Conservation (phyloP, 192 early-diverging fungal species). For the Coemansia sp. region DNA sequence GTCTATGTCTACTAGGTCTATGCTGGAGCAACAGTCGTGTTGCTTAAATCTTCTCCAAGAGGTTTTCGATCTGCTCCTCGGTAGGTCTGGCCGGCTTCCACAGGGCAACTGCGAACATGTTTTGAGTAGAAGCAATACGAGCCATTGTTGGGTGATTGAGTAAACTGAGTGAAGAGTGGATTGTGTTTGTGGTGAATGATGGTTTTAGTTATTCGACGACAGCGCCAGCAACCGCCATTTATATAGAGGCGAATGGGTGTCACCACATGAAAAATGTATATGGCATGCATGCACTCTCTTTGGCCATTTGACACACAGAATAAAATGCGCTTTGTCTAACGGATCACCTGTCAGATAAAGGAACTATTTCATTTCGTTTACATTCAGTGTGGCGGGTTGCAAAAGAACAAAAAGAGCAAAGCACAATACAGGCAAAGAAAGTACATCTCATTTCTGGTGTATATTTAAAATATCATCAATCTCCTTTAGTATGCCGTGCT, state of each 20-base stretch:
- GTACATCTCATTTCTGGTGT: too few relatives aligned
- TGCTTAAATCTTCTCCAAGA: slow-evolving; percentile 11
- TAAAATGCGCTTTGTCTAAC: background rate
- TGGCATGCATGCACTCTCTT: background rate
- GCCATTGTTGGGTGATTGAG: slow-evolving; percentile 6
- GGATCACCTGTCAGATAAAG: background rate
- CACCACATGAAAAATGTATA: background rate
- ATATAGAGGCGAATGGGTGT: background rate
- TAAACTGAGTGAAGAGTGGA: background rate
- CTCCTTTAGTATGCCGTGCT: background rate
- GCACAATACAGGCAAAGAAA: too few relatives aligned
- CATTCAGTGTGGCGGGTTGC: too few relatives aligned
- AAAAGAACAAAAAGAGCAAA: too few relatives aligned
- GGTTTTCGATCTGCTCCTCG: slow-evolving; percentile 15
- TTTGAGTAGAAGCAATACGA: background rate
- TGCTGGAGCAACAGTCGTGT: background rate
- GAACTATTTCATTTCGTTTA: background rate
- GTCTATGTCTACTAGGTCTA: background rate
- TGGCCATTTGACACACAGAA: slow-evolving; percentile 1
- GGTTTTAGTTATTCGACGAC: background rate
- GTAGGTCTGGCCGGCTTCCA: slow-evolving; percentile 17
- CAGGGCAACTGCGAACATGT: background rate
- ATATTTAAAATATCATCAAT: too few relatives aligned
- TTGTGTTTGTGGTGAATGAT: background rate
- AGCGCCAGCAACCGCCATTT: background rate